phyloP scores from a whole-genome alignment of 1,139 yeast species.

The Keqinozyma sinolaborantium region DNA sequence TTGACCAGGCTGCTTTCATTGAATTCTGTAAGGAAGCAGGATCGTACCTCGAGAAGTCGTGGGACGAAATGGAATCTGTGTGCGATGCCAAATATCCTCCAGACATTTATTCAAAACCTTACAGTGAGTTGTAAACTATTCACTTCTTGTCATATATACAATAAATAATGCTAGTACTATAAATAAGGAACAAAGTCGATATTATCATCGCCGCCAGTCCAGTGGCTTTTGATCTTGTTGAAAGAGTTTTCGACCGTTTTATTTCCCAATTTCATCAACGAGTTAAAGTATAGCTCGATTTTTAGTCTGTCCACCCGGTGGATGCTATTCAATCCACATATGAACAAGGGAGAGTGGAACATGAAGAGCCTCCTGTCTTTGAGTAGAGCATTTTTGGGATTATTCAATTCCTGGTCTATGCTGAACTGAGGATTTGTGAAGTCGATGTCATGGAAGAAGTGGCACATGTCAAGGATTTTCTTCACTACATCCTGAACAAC shows the following conservation, averaged over 20 bases:
- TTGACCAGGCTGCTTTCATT: constrained; percentile 35
- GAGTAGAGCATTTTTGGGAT: constrained; percentile 4
- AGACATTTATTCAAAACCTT: constrained; percentile 12
- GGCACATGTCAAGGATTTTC: constrained; percentile 12
- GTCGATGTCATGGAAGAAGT: constrained; percentile 11
- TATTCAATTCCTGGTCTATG: constrained; percentile 5
- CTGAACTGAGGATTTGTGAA: constrained; percentile 3
- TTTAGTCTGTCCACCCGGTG: constrained; percentile 6
- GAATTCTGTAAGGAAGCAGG: constrained; percentile 31
- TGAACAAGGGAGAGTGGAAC: constrained; percentile 13
- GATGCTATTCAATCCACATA: constrained; percentile 12
- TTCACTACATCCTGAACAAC: constrained; percentile 14
- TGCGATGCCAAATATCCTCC: constrained; percentile 25
- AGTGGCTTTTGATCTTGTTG: constrained; percentile 6
- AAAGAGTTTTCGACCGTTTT: constrained; percentile 12
- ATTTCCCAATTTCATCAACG: constrained; percentile 10
- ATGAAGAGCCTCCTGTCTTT: constrained; percentile 12
- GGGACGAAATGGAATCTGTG: constrained; percentile 38
- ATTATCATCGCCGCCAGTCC: constrained; percentile 9
- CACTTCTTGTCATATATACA: constrained; percentile 1
- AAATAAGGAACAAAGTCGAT: constrained; percentile 15
- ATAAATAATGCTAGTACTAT: constrained; percentile 3
- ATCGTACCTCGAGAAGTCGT: constrained; percentile 31
- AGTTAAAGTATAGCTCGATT: constrained; percentile 10
- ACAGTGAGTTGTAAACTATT: constrained; percentile 7